Evolutionary conservation across 257 asterid species (phyloP), one percentile per base, ranked within the genome.

Genomic region (Solanum tarapatanum): DNA sequence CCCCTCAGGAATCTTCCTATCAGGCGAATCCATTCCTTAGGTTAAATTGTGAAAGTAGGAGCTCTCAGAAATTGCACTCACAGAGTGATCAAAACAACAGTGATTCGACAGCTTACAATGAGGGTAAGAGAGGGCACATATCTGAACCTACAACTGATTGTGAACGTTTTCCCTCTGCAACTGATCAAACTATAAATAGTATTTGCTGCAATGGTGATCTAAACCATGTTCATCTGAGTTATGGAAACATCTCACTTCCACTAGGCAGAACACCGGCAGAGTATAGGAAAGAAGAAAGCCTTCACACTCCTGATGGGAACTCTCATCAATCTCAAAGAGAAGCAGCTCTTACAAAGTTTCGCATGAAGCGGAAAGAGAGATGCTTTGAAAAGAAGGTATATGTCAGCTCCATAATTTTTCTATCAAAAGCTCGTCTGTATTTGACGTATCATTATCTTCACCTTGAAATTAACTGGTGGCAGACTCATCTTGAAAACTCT

Each of bases 311-410:
- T 6, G 98, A 93, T 21, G 95, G 90, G 19, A 89, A 90, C 87
- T 88, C 96, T 69, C 84, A 90, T 79, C 92, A 92, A 76, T 90
- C 96, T n/a, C 97, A 86, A 89, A 92, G 99, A 90, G 97, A 96
- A 90, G 99, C 97, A 5, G 99, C 99, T 84, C 93, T 97, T 13
- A 90, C 90, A n/a, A 97, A 96, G 88, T 97, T 97, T 87, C 94
- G 98, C 8, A 74, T 91, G 91, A 97, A 97, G 91, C 90, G 99
- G 90, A 97, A 97, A 89, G 99, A 96, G 28, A 92, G 99, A 92
- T 96, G 99, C 93, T 97, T 93, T 83, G 97, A 97, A 89, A 97
- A 97, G 92, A 97, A 97, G 99, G 99, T 97, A 89, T 97, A 89
- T 23, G 82, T 30, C 70, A 17, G 83, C 41, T 39, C 62, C 16